Conservation (phyloP, 768 basidiomycete genomes). For the Xanthoconium purpureum region DNA sequence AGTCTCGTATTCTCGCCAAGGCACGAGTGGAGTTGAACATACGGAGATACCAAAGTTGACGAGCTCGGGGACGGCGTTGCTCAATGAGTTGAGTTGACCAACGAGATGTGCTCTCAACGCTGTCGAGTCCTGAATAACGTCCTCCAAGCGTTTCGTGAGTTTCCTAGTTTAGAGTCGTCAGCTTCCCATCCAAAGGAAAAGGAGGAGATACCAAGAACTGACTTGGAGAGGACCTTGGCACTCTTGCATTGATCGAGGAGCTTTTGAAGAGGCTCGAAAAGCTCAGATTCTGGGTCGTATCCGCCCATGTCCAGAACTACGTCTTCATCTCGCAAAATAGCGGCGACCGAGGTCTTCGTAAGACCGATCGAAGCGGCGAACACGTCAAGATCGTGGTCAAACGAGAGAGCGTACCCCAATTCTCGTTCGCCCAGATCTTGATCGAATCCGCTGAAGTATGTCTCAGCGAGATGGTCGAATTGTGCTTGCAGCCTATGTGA, state of each 20-base stretch:
- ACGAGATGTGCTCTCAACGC: conserved; percentile 72
- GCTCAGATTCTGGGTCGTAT: conserved; percentile 66
- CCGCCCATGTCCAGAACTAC: conserved; percentile 70
- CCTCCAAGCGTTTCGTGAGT: conserved; percentile 81
- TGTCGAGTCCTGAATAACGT: conserved; percentile 64
- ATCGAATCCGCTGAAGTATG: conserved; percentile 80
- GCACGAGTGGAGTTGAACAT: conserved; percentile 20
- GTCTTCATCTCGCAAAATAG: conserved; percentile 76
- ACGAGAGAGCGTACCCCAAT: conserved; percentile 72
- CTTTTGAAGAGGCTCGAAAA: conserved; percentile 80
- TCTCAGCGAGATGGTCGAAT: conserved; percentile 88
- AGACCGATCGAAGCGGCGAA: conserved; percentile 90
- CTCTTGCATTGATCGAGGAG: conserved; percentile 79
- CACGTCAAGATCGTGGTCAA: conserved; percentile 92
- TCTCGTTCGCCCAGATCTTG: conserved; percentile 89
- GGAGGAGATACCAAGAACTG: conserved; percentile 20
- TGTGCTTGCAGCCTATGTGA: conserved; percentile 80
- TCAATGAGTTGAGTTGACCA: conserved; percentile 69
- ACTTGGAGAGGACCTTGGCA: conserved; percentile 81
- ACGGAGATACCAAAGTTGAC: conserved; percentile 92
- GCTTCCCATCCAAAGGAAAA: background rate
- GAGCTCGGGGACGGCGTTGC: conserved; percentile 70
- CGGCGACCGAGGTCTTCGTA: conserved; percentile 80
- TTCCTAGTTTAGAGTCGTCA: conserved; percentile 54
- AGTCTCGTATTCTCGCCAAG: background rate